Evolutionary conservation across 768 basidiomycete genomes (phyloP).

Genomic region (Cystobasidium onofrii): DNA sequence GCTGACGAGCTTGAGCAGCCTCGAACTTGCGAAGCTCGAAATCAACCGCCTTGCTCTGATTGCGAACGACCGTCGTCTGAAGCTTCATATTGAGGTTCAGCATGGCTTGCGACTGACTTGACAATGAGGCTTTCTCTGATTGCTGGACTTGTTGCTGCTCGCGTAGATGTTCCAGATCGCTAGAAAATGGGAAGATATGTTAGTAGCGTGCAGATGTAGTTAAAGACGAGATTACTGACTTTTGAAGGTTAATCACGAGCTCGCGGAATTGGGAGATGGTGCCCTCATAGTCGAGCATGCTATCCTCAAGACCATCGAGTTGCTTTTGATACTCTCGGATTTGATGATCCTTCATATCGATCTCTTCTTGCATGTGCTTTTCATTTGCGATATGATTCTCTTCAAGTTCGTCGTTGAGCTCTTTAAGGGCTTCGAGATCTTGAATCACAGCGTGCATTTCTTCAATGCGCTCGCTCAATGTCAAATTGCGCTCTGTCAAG

Average conservation of each 20-base stretch:
- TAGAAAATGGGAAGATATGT: constrained; percentile 59
- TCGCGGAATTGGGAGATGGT: constrained; percentile 92
- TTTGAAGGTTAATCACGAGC: constrained; percentile 72
- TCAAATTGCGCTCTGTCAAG: constrained; percentile 84
- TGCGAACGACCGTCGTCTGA: constrained; percentile 81
- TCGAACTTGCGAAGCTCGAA: constrained; percentile 79
- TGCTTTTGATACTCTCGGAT: constrained; percentile 61
- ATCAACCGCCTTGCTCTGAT: constrained; percentile 80
- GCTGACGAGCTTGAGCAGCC: constrained; percentile 68
- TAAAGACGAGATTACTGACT: constrained; percentile 49
- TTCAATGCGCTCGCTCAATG: constrained; percentile 94
- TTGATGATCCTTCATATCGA: constrained; percentile 59
- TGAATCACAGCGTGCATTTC: constrained; percentile 94
- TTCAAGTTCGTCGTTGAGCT: constrained; percentile 92
- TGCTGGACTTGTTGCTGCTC: constrained; percentile 77
- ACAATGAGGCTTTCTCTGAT: constrained; percentile 69
- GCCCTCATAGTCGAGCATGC: constrained; percentile 70
- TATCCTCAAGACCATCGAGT: constrained; percentile 64
- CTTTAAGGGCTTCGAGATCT: constrained; percentile 89
- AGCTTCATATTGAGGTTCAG: constrained; percentile 91
- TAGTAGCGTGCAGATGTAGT: background rate
- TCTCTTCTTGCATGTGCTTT: constrained; percentile 76
- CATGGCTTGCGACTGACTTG: constrained; percentile 81
- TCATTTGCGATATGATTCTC: constrained; percentile 93
- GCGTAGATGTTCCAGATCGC: constrained; percentile 76